Evolutionary conservation across 345 rosid species (phyloP).

Genomic region (Corchorus capsularis): DNA sequence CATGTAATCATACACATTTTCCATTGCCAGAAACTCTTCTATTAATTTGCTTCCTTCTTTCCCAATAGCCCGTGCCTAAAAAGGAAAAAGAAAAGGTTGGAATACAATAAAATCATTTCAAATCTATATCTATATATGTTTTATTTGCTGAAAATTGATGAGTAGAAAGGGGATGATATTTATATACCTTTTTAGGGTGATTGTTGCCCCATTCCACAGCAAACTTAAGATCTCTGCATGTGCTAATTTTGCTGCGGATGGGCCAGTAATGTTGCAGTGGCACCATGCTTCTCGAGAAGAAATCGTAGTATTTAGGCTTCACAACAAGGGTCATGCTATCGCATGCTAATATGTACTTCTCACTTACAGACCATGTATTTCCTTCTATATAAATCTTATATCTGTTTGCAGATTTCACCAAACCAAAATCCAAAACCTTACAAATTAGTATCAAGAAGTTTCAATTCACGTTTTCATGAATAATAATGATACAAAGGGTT

Average conservation of each 20-base stretch:
- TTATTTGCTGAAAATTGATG: background rate
- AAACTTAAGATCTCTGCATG: constrained; percentile 32
- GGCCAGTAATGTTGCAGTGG: constrained; percentile 49
- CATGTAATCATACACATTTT: constrained; percentile 61
- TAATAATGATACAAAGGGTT: background rate
- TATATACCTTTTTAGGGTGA: constrained; percentile 25
- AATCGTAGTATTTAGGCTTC: constrained; percentile 34
- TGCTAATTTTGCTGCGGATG: constrained; percentile 8
- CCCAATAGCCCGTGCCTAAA: constrained; percentile 56
- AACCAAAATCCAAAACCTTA: background rate
- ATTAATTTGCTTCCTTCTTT: constrained; percentile 47
- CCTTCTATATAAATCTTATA: constrained; percentile 45
- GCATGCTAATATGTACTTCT: constrained; percentile 45
- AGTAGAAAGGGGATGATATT: background rate
- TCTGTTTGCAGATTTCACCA: constrained; percentile 5
- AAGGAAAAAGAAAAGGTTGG: background rate
- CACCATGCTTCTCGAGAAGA: constrained; percentile 35
- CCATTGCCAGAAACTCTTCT: constrained; percentile 45
- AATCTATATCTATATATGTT: background rate
- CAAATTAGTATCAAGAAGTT: background rate
- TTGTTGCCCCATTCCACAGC: constrained; percentile 46
- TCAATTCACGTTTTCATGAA: no score
- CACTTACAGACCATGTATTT: constrained; percentile 43
- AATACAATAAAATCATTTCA: background rate
- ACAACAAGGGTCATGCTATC: constrained; percentile 35